Base-by-base conservation (phyloP, 257 asterid species). In the Nicotiana tomentosiformis region DNA sequence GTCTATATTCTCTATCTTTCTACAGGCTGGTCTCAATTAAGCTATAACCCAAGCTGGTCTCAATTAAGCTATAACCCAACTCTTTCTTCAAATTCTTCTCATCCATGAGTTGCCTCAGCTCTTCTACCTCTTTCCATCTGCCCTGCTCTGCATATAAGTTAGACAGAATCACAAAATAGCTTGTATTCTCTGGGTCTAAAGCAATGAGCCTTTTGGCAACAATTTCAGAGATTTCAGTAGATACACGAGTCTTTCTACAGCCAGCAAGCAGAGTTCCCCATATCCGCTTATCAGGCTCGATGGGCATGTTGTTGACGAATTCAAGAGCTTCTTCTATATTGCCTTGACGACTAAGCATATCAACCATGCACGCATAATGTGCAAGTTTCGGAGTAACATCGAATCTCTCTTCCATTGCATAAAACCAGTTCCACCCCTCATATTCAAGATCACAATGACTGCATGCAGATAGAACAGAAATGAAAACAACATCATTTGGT, bases 331-430 rank as follows among this genome's bases (percentile, higher is more conserved):
- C 95, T 74, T 93, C 94, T 12, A 93, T 53, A 80, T 89, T 91
- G 69, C 98, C 98, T 85, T 87, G 95, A 61, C 97, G 94, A 82
- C 97, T 93, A 76, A 95, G 97, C 95, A 95, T 87, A 86, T 93
- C 98, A 83, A 92, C 98, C 94, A 95, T 92, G 87, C 96, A 95
- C 29, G 97, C 97, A 89, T 92, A 92, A 77, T 93, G 98, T 37
- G 94, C 92, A 81, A 92, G 90, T 46, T 88, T 88, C 64, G 94
- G 98, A 69, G 88, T 78, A 61, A 95, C 84, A 66, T 89, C 86
- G 66, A 88, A 95, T 55, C 5, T 79, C 8, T 78, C 83, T 86
- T 91, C 91, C 96, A 95, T 95, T 10, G 89, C 88, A 76, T 81
- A 83, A 86, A 93, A 95, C 96, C 93, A 93, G 67, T 83, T 89